Evolutionary conservation across 805 yeast genomes (phyloP), one percentile per base, ranked within the genome.

Genomic region (Brettanomyces nanus): DNA sequence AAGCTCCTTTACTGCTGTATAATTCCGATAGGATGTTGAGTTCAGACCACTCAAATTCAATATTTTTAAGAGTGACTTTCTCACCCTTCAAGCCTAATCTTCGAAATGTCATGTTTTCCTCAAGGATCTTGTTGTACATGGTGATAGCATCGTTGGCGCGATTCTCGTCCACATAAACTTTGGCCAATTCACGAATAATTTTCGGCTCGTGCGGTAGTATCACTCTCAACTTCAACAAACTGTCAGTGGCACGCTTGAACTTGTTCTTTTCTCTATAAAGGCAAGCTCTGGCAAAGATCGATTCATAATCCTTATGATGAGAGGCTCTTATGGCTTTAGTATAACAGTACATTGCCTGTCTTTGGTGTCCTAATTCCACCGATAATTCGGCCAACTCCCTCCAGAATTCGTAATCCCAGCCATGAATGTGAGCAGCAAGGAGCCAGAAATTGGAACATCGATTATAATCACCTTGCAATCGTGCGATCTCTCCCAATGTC

Each of bases 41-140:
- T 42, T 85, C 89, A 0, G 95, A 81, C 95, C 95, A 92, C 35
- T 77, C 86, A 56, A 90, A 92, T 18, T 58, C 57, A 1, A 85
- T 69, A 21, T 58, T 58, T 33, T 45, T 45, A 40, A 61, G 38
- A n/a, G 47, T 46, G 3, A 45, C 37, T 5, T 38, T 31, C 14
- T 15, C 23, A 6, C 52, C 55, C 26, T 46, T 41, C 28, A 47
- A 53, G 3, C 27, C 30, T 6, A 47, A 17, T 19, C 50, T 47
- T 49, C 79, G 58, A 35, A 61, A 49, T 13, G 54, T 58, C 26
- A 73, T 69, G 53, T 85, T 84, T 35, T 71, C 69, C 28, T 79
- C 80, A 37, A 80, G 68, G 9, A 81, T 68, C 25, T 71, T 72
- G 56, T 73, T 66, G 54, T 85, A 86, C 53, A 83, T 66, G 13